A percentile compares a stretch with the other conserved stretches of the same genome.
phyloP scores from a whole-genome alignment of 306 rosid species.

The Trichosanthes truncata region DNA sequence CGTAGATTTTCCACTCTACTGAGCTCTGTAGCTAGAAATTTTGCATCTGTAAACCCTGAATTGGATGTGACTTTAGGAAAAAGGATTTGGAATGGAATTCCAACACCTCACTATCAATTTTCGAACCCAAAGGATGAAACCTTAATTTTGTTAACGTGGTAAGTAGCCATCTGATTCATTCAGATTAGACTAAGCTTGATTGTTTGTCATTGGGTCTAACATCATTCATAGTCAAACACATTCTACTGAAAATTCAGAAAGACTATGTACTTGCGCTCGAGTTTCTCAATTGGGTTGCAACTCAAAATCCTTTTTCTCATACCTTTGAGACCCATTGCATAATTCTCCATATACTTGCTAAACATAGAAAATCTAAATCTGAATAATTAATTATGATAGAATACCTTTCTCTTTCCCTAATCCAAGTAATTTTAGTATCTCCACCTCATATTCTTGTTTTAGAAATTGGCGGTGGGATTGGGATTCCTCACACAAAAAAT shows the following conservation, averaged over 20 bases:
- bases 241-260: conserved; percentile 44
- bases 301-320: conserved; percentile 36
- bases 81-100: conserved; percentile 25
- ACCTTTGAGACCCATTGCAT: conserved; percentile 48
- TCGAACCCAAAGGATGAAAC: conserved; percentile 57
- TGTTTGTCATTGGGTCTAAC: conserved; percentile 38
- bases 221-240: conserved; percentile 49
- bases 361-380: conserved; percentile 42
- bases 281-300: conserved; percentile 58
- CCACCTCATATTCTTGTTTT: too few species aligned
- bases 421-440: too few species aligned
- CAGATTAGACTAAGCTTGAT: conserved; percentile 58
- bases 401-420: too few species aligned
- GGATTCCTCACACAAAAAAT: too few species aligned
- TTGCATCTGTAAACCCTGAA: conserved; percentile 10
- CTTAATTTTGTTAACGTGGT: conserved; percentile 62
- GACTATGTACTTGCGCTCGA: conserved; percentile 58
- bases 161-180: conserved; percentile 61
- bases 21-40: conserved; percentile 15
- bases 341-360: conserved; percentile 65
- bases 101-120: conserved; percentile 60
- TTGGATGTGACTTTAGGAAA: conserved; percentile 7
- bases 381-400: conserved; percentile 40
- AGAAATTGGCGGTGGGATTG: too few species aligned
- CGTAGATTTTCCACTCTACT: conserved; percentile 33